Base-by-base conservation (phyloP, 2,329 filamentous ascomycete species). In the Calcarisporium arbuscula region DNA sequence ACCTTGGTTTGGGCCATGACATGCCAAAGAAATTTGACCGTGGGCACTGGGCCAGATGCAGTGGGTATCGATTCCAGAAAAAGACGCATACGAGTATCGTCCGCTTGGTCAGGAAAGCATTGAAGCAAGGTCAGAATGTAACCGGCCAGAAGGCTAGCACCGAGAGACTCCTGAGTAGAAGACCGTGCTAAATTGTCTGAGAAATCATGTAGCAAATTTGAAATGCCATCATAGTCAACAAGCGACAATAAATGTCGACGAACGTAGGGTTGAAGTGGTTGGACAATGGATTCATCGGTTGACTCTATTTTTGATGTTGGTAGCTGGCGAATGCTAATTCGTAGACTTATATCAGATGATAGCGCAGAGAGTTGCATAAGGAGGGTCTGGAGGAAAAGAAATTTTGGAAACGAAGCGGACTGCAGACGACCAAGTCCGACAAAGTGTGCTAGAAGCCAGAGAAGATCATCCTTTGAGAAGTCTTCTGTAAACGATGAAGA, bases 21-120 rank as follows among this genome's bases (percentile, higher is more conserved):
- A 35, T 82, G 72, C 87, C 92, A 95, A 46, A 96, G 85, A 51
- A 87, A 95, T 46, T 82, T 61, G 45, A 50, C 56, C 33, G 51
- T 61, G 3, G 69, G 60, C 5, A 84, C 68, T 28, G 82, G 77
- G 0, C 87, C 85, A 5, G 46, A 42, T 6, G 43, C 16, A 4
- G 52, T 54, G 14, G 57, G 56, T 11, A 63, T 60, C 34, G 60
- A 45, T 18, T 57, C 55, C 26, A 92, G 70, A 52, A 92, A 96
- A 1, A 96, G 67, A 64, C 87, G 90, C 86, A 96, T 94, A 16
- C 89, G 82, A 40, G 95, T 94, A 39, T 95, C 88, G 51, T 95
- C 89, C 4, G 80, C 81, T 39, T 78, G 74, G 6, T 71, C 66
- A 8, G 90, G 88, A 45, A 96, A 96, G 48, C 88, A 89, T 39